phyloP scores from a whole-genome alignment of 305 asterid species.

The Fraxinus nigra region DNA sequence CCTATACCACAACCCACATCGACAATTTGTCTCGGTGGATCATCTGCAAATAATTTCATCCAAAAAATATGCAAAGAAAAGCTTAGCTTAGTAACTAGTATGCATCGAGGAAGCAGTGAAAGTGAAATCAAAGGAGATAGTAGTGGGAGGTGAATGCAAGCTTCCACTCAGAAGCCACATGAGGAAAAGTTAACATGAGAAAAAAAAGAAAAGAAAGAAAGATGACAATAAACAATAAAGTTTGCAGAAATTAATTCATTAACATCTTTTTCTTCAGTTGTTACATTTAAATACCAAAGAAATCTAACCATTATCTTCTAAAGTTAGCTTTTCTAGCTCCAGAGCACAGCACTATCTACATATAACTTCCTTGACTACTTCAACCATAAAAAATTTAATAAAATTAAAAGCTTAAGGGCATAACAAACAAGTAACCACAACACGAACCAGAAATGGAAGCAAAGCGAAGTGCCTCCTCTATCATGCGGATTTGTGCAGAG shows the following conservation, averaged over 20 bases:
- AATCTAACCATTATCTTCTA: background rate
- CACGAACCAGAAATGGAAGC: conserved; percentile 61
- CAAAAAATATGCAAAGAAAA: background rate
- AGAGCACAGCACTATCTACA: background rate
- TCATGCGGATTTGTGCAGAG: conserved; percentile 91
- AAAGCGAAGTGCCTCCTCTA: conserved; percentile 75
- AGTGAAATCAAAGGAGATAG: background rate
- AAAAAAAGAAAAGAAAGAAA: too few species aligned
- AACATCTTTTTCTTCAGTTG: background rate
- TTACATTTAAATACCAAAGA: background rate
- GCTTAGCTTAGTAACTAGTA: background rate
- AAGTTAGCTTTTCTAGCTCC: background rate
- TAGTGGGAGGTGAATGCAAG: background rate
- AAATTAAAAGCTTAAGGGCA: background rate
- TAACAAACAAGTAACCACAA: background rate
- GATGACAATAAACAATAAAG: too few species aligned
- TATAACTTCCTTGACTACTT: background rate
- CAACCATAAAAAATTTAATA: background rate
- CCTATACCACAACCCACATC: conserved; percentile 99
- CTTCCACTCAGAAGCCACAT: background rate
- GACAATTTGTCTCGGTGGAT: conserved; percentile 60
- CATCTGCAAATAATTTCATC: conserved; percentile 39
- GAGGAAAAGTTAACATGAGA: background rate
- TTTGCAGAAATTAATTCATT: background rate
- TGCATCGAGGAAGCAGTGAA: background rate